phyloP scores from a whole-genome alignment of 2,329 filamentous ascomycete genomes.

The Cladophialophora exuberans region DNA sequence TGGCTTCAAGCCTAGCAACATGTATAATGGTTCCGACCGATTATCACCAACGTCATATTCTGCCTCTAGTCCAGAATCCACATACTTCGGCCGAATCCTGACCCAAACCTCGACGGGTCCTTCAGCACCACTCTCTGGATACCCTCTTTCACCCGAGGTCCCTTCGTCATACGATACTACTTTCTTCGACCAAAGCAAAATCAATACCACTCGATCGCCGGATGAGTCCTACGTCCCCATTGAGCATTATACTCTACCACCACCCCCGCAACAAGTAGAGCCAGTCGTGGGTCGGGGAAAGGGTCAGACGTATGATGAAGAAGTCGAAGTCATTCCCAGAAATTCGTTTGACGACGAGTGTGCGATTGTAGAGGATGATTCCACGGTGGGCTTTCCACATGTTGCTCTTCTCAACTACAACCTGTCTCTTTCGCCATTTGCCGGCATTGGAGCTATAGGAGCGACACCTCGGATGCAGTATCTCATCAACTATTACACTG shows the following conservation, averaged over 20 bases:
- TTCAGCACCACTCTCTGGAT: neutral
- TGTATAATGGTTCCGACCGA: slow-evolving; percentile 3
- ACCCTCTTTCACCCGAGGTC: slow-evolving; percentile 15
- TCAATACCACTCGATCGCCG: slow-evolving; percentile 2
- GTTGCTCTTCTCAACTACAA: slow-evolving; percentile 17
- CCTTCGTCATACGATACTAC: slow-evolving; percentile 9
- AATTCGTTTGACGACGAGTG: slow-evolving; percentile 19
- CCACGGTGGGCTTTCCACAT: slow-evolving; percentile 8
- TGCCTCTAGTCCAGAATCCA: slow-evolving; percentile 16
- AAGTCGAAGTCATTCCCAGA: slow-evolving; percentile 26
- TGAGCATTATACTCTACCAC: slow-evolving; percentile 1
- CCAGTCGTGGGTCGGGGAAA: neutral
- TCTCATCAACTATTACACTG: slow-evolving; percentile 91
- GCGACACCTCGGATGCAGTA: slow-evolving; percentile 79
- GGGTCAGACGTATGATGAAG: slow-evolving; percentile 34
- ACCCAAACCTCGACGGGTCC: slow-evolving; percentile 13
- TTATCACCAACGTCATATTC: slow-evolving; percentile 18
- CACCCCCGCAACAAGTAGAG: slow-evolving; percentile 4
- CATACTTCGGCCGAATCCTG: slow-evolving; percentile 21
- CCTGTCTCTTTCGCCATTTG: slow-evolving; percentile 25
- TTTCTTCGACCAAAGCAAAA: slow-evolving; percentile 9
- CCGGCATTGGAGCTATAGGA: slow-evolving; percentile 47
- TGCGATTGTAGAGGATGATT: slow-evolving; percentile 23
- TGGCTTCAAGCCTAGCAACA: neutral
- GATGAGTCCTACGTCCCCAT: neutral